Evolutionary conservation across 768 basidiomycete species (phyloP), one percentile per base, ranked within the genome.

Genomic region (Termitomyces sp.): DNA sequence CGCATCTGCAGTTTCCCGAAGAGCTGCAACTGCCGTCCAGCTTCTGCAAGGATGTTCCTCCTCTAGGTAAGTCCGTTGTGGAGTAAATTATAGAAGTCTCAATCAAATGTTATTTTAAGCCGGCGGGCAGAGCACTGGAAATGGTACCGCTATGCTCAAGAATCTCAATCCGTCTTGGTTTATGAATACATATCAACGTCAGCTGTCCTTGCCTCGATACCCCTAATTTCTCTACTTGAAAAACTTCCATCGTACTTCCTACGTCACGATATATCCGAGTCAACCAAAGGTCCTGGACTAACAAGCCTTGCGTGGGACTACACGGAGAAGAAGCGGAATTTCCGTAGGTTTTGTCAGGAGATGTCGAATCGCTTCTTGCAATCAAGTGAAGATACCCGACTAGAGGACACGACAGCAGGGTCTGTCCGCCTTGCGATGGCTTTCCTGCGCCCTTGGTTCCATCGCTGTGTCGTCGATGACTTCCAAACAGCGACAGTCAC

Each of bases 151-250:
- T 88, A 84, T 65, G 86, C 87, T 10, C 75, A 85, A 58, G 89
- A 91, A 66, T 85, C 90, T 10, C 90, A 91, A 67, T 82, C 84
- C 58, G 88, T 89, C 34, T 84, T 91, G 56, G 79, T 91, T 39
- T 77, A 87, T 65, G 87, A 86, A 32, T 82, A 79, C 64, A 82
- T 92, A 58, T 87, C 90, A 34, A 74, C 78, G 22, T 74, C 77
- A 22, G 87, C 88, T 9, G 82, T 92, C 56, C 75, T 88, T 20
- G 75, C 87, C 18, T 91, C 90, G 16, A 74, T 92, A 24, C 88
- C 89, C 1, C 80, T 92, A 50, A 74, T 83, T 40, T 77, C 79
- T 20, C 70, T 92, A 57, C 72, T 92, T 58, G 78, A 82, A 59
- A 85, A 82, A 63, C 78, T 92, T 40, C 90, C 90, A 1, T 86